Base-by-base conservation (phyloP, 2,329 filamentous ascomycete species). In the Calonectria henricotiae region DNA sequence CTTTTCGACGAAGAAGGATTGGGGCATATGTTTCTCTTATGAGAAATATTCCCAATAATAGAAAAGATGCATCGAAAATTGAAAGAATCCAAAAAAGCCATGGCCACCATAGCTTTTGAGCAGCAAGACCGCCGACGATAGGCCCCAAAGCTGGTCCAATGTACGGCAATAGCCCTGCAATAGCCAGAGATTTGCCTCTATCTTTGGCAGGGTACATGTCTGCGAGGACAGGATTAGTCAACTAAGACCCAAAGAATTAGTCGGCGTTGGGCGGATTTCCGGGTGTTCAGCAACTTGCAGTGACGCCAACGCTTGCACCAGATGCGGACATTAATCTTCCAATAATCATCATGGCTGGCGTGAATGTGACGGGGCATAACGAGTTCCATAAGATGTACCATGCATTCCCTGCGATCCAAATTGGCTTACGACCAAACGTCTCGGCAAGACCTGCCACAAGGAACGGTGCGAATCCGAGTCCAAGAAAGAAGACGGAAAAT, bases 51-150 rank as follows among this genome's bases (percentile, higher is more conserved):
- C 79, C 91, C 12, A 87, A 78, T 2, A 89, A 43, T 69, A 91
- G 87, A 37, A 92, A 86, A 4, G 88, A 67, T 0, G 84, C 88
- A 62, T 89, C 88, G 63, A 81, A 77, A 54, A 93, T 91, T 2
- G 88, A 88, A 2, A 90, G 89, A 0, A 90, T 84, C 82, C 88
- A 93, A 82, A 94, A 94, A 1, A 90, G 87, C 92, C 91, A 94
- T 35, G 89, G 86, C 92, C 92, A 94, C 5, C 86, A 87, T 3
- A 89, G 87, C 71, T 87, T 83, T 74, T 93, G 82, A 0, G 90
- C 85, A 25, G 93, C 90, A 75, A 91, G 89, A 0, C 91, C 91
- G 23, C 91, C 91, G 0, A 90, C 86, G 8, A 94, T 90, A 0
- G 92, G 92, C 0, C 92, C 92, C 1, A 93, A 82, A 0, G 91